Evolutionary conservation across 2,329 filamentous ascomycete species (phyloP), one percentile per base, ranked within the genome.

Genomic region (Diplodia corticola): DNA sequence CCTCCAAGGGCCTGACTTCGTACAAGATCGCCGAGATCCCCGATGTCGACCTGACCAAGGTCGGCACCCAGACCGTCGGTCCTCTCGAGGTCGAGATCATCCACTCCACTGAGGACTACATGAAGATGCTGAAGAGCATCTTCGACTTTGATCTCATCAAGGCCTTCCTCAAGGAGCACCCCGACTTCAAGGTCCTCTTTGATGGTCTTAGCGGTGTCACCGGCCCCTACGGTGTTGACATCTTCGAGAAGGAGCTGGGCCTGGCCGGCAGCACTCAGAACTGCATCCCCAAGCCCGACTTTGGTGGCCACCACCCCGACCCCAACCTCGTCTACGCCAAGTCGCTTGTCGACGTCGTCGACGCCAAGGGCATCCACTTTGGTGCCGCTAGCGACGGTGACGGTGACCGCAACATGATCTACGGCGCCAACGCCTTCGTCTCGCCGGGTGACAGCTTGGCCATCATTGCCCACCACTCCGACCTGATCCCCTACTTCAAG

Each of bases 401-500:
- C 74, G 95, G 95, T 74, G 95, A 99, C 84, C 91, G 95, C 73
- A 99, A 99, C 88, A 99, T 99, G 95, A 99, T 99, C 77, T 99
- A 99, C 81, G 95, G 95, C 69, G 93, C 94, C 71, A 94, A 96
- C 75, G 89, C 91, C 51, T 99, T 99, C 76, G 95, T 99, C 69
- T 98, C 94, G 7, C 95, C 95, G 7, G 95, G 95, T 76, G 95
- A 99, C 84, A 97, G 92, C 75, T 85, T 99, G 74, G 95, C 95
- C 75, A 99, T 99, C 78, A 99, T 99, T 76, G 93, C 95, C 57
- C 95, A 99, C 84, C 90, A 99, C 78, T 93, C 95, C 72, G 88
- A 97, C 73, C 88, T 97, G 68, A 99, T 99, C 74, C 95, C 95
- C 67, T 99, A 97, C 84, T 99, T 99, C 88, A 90, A 94, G 85